Conservation (phyloP, 2,329 filamentous ascomycete genomes). For the Tolypocladium ovalisporum region DNA sequence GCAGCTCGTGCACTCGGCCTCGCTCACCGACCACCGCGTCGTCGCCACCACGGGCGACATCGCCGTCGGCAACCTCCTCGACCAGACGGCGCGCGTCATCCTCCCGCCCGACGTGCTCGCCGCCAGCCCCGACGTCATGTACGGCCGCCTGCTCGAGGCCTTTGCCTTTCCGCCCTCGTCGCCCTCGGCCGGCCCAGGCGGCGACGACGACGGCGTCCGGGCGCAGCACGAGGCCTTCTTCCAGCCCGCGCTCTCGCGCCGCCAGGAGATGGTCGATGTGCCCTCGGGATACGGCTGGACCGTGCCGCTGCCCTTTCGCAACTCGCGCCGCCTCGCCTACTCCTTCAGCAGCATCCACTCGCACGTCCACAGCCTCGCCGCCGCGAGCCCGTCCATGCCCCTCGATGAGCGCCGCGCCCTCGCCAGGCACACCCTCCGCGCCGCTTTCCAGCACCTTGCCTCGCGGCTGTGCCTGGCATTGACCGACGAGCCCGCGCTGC, state of each 20-base stretch:
- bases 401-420: constrained; percentile 55
- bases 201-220: constrained; percentile 4
- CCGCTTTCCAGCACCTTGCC: constrained; percentile 79
- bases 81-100: constrained; percentile 73
- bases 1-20: constrained; percentile 65
- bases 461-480: constrained; percentile 64
- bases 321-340: constrained; percentile 48
- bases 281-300: constrained; percentile 43
- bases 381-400: constrained; percentile 28
- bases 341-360: constrained; percentile 63
- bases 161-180: constrained; percentile 56
- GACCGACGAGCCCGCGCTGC: constrained; percentile 16
- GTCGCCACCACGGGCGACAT: constrained; percentile 67
- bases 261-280: constrained; percentile 42
- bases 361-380: constrained; percentile 33
- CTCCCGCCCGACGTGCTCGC: constrained; percentile 51
- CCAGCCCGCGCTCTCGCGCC: constrained; percentile 42
- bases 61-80: constrained; percentile 81
- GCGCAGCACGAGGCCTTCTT: constrained; percentile 37
- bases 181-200: constrained; percentile 5
- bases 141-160: constrained; percentile 65
- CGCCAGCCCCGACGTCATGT: constrained; percentile 55
- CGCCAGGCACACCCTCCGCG: constrained; percentile 63
- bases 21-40: constrained; percentile 58
- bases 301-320: constrained; percentile 55